Percentiles rank a stretch among this genome's conserved stretches.
phyloP scores from a whole-genome alignment of 78 protist species.

The Dictyostelium firmibasis region DNA sequence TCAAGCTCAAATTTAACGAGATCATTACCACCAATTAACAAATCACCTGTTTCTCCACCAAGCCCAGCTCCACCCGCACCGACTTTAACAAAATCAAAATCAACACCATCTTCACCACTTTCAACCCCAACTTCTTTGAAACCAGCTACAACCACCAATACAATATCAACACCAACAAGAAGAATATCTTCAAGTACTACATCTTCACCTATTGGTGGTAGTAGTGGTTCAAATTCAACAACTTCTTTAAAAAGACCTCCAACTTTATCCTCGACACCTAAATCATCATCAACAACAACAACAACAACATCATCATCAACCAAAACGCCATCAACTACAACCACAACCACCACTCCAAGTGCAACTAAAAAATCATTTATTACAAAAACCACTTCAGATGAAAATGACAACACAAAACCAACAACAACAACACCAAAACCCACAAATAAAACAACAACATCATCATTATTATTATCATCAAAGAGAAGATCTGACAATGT shows the following conservation, averaged over 20 bases:
- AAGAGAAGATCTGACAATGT: neutral
- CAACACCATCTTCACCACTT: slow-evolving; percentile 37
- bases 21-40: slow-evolving; percentile 17
- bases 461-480: neutral
- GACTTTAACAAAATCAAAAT: slow-evolving; percentile 24
- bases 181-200: neutral
- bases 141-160: neutral
- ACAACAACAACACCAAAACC: neutral
- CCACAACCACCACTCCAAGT: neutral
- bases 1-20: slow-evolving; percentile 29
- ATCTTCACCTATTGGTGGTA: neutral
- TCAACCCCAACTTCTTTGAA: neutral
- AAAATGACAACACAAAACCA: neutral
- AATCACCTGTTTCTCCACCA: slow-evolving; percentile 10
- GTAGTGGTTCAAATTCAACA: no score
- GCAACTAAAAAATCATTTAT: neutral
- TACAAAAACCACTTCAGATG: neutral
- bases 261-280: neutral
- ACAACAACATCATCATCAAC: neutral
- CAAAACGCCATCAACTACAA: neutral
- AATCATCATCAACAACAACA: neutral
- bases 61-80: slow-evolving; percentile 7
- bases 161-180: neutral
- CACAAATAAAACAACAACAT: neutral
- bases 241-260: neutral